phyloP scores from a whole-genome alignment of 2,329 filamentous ascomycete species.

The Aspergillus vadensis region DNA sequence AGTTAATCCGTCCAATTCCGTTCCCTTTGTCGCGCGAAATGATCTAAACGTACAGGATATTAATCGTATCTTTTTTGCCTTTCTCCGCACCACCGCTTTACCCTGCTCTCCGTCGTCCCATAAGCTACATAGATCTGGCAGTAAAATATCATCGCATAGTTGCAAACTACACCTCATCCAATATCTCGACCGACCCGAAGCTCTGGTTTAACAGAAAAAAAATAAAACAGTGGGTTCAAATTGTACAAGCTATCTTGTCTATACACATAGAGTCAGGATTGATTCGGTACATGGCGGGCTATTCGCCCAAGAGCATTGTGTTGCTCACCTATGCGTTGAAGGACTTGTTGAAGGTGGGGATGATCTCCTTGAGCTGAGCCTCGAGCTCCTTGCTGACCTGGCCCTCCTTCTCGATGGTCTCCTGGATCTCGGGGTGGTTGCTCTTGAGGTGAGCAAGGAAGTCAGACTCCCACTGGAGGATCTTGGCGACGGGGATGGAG shows the following conservation, averaged over 20 bases:
- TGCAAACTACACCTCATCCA: conserved; percentile 16
- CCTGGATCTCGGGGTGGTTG: conserved; percentile 81
- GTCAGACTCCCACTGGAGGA: conserved; percentile 91
- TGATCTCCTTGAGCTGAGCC: conserved; percentile 65
- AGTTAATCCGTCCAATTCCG: conserved; percentile 30
- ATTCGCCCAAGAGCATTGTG: conserved; percentile 32
- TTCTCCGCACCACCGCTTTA: conserved; percentile 27
- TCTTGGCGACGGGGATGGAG: conserved; percentile 82
- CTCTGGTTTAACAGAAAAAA: conserved; percentile 34
- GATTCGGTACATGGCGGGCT: conserved; percentile 40
- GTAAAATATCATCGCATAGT: conserved; percentile 23
- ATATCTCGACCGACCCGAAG: conserved; percentile 21
- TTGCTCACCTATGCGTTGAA: conserved; percentile 60
- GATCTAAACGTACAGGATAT: conserved; percentile 48
- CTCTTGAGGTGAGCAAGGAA: conserved; percentile 89
- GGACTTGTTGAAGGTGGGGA: conserved; percentile 86
- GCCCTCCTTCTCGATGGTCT: conserved; percentile 93
- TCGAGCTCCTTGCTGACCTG: conserved; percentile 90
- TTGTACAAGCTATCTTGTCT: conserved; percentile 51
- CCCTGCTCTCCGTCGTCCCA: conserved; percentile 17
- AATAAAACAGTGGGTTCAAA: conserved; percentile 47
- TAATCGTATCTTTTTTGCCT: conserved; percentile 39
- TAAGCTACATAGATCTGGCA: conserved; percentile 31
- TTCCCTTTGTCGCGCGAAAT: conserved; percentile 35
- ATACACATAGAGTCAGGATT: conserved; percentile 46